A percentile compares a stretch with the other conserved stretches of the same genome.
Evolutionary conservation across 176 grass and related monocot species (phyloP).

Genomic region (Paspalum vaginatum): DNA sequence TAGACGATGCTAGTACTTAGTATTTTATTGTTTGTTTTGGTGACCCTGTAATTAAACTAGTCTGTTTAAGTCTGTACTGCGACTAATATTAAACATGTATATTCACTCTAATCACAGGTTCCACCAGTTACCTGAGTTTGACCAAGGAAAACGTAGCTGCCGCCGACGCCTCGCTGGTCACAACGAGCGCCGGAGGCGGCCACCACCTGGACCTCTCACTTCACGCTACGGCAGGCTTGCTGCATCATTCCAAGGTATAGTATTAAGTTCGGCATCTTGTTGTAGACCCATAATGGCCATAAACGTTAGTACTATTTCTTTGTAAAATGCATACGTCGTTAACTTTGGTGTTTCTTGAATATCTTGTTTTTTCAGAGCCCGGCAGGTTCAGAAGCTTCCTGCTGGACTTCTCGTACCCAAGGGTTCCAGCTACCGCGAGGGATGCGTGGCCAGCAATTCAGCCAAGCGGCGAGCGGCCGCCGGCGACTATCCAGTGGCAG

Average conservation of each 20-base stretch:
- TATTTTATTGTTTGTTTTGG: neutral
- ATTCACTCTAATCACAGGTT: slow-evolving; percentile 53
- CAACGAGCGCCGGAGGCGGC: slow-evolving; percentile 80
- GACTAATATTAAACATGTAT: slow-evolving; percentile 10
- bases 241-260: slow-evolving; percentile 77
- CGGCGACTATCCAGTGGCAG: slow-evolving; percentile 57
- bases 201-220: slow-evolving; percentile 59
- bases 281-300: neutral
- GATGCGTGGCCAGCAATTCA: slow-evolving; percentile 54
- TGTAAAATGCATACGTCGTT: neutral
- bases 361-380: slow-evolving; percentile 53
- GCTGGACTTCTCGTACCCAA: slow-evolving; percentile 83
- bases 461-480: slow-evolving; percentile 41
- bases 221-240: slow-evolving; percentile 61
- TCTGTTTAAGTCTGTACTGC: neutral
- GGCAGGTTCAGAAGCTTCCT: slow-evolving; percentile 79
- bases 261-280: neutral
- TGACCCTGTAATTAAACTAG: neutral
- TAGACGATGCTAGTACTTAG: neutral
- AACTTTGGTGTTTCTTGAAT: neutral
- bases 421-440: slow-evolving; percentile 53
- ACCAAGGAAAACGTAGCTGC: slow-evolving; percentile 89
- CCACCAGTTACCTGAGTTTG: slow-evolving; percentile 86
- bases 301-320: neutral
- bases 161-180: slow-evolving; percentile 76